Conservation (phyloP, 495 filamentous ascomycete species). For the Xylaria venustula region DNA sequence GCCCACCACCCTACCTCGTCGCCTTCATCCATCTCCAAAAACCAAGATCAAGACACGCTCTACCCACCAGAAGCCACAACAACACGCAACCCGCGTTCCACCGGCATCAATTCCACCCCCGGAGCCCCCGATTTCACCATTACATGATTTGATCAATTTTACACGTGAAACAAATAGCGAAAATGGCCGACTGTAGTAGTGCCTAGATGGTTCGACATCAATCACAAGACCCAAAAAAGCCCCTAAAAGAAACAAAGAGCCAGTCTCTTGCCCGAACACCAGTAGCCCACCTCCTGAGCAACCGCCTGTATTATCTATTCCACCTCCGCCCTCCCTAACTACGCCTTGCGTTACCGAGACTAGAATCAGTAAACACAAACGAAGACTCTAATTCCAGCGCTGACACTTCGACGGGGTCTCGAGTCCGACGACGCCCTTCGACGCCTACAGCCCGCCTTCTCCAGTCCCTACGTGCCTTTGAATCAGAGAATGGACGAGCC, state of each 20-base stretch:
- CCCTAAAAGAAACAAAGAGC: conserved; percentile 3
- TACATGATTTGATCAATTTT: neutral
- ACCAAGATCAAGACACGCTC: neutral
- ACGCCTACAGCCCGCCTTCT: neutral
- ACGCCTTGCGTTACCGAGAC: neutral
- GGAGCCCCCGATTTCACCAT: neutral
- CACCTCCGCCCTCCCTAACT: neutral
- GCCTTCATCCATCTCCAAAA: neutral
- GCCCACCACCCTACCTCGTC: conserved; percentile 6
- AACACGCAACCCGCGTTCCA: neutral
- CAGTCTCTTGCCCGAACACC: neutral
- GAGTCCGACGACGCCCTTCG: conserved; percentile 9
- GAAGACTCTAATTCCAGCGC: neutral
- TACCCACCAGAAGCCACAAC: conserved; percentile 1
- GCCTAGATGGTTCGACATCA: neutral
- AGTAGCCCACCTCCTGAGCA: neutral
- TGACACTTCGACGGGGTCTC: neutral
- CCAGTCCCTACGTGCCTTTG: neutral
- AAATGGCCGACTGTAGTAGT: conserved; percentile 6
- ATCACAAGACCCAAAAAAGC: conserved; percentile 12
- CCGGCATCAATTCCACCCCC: neutral
- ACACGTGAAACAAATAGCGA: neutral
- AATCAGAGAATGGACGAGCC: conserved; percentile 46
- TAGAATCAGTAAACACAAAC: conserved; percentile 6
- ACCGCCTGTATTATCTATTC: neutral